Evolutionary conservation across 2,329 filamentous ascomycete species (phyloP), one percentile per base, ranked within the genome.

Genomic region (Cordyceps farinosa): DNA sequence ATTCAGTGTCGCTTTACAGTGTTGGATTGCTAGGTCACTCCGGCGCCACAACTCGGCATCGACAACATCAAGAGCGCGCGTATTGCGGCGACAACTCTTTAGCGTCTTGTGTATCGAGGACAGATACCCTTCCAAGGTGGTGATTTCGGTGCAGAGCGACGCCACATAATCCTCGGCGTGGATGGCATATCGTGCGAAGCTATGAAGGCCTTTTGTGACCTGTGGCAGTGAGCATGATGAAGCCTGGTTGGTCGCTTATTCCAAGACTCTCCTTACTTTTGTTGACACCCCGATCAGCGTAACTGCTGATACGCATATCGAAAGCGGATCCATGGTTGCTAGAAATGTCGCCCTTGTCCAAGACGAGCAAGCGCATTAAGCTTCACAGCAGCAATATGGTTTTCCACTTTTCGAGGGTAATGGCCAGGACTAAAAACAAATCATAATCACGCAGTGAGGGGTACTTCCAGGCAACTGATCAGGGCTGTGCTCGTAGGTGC

Each of bases 291-390:
- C 51, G 29, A 50, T 50, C 44, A 59, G 56, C 56, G 42, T n/a
- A 30, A 59, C 30, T 44, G 45, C 32, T 29, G 44, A 50, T 47
- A 30, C 32, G 22, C 56, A 59, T n/a, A 59, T 59, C 10, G 56
- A 59, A 30, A 59, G 44, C 42, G 56, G 44, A 59, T 59, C 56
- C 56, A 59, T 59, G 9, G 17, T 56, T 56, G 54, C 22, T 22
- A 17, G 13, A n/a, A 17, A 44, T 42, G 22, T 32, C 42, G 32
- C 13, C 36, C 6, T 4, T 22, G 10, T 29, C 29, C 36, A 40
- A 55, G 22, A 55, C 52, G 38, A 55, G 15, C 36, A 32, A 44
- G 36, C 52, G 27, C 4, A 11, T n/a, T n/a, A 36, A 55, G 36
- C 52, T 55, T 55, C 36, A 30, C 52, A 22, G 11, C 15, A 44